A percentile compares a stretch with the other conserved stretches of the same genome.
Evolutionary conservation across 179 eudicot genomes (phyloP).

Genomic region (Spergularia azorica): DNA sequence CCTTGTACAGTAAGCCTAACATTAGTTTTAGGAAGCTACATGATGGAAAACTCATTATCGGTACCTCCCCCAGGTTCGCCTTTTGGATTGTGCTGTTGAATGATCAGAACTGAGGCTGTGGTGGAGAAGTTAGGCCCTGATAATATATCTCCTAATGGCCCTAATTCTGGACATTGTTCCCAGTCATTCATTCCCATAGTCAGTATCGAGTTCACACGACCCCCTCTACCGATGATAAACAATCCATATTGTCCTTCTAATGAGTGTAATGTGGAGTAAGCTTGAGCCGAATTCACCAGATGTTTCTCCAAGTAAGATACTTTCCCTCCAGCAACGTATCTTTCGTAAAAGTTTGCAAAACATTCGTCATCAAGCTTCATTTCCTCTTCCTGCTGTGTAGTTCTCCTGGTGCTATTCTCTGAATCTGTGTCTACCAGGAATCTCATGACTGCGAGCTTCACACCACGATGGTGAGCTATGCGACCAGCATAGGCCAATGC

Average conservation of each 20-base stretch:
- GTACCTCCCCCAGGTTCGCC: constrained; percentile 55
- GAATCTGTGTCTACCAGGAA: constrained; percentile 53
- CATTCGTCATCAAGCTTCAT: constrained; percentile 85
- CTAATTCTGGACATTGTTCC: constrained; percentile 95
- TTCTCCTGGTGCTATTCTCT: constrained; percentile 30
- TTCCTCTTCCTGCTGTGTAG: constrained; percentile 62
- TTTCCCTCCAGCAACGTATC: constrained; percentile 70
- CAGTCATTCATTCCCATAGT: constrained; percentile 94
- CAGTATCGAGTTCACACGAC: constrained; percentile 71
- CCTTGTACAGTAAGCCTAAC: too few relatives aligned
- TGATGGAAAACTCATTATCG: constrained; percentile 34
- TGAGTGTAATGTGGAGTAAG: constrained; percentile 65
- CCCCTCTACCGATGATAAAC: constrained; percentile 85
- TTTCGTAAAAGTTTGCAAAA: constrained; percentile 81
- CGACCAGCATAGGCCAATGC: constrained; percentile 79
- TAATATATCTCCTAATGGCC: constrained; percentile 86
- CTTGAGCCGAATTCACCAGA: constrained; percentile 73
- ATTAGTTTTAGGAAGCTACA: too few relatives aligned
- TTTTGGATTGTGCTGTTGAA: constrained; percentile 81
- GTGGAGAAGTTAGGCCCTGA: constrained; percentile 73
- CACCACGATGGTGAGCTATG: constrained; percentile 68
- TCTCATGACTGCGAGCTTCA: constrained; percentile 79
- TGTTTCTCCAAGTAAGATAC: constrained; percentile 88
- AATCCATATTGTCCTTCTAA: constrained; percentile 79
- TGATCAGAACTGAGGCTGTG: constrained; percentile 71